Conservation (phyloP, 495 filamentous ascomycete species). For the Parachaetomium inaequale region DNA sequence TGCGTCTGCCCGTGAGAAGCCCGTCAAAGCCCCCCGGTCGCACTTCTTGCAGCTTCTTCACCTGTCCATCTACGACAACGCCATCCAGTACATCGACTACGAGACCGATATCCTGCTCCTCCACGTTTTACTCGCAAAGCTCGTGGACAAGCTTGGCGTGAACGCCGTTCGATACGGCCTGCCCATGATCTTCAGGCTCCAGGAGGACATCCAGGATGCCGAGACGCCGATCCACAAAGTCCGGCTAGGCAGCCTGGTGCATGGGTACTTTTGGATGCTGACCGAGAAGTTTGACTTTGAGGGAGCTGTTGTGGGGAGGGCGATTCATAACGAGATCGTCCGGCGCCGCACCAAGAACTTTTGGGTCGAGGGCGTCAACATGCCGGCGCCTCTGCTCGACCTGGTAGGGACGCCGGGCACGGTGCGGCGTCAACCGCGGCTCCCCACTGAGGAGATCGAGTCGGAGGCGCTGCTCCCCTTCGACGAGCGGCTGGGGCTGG, state of each 20-base stretch:
- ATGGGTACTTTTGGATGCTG: slow-evolving; percentile 80
- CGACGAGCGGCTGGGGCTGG: slow-evolving; percentile 60
- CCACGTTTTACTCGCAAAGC: slow-evolving; percentile 66
- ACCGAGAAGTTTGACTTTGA: slow-evolving; percentile 76
- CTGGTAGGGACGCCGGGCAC: slow-evolving; percentile 47
- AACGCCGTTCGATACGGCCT: slow-evolving; percentile 75
- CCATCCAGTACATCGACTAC: slow-evolving; percentile 63
- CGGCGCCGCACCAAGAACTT: slow-evolving; percentile 64
- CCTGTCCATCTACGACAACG: slow-evolving; percentile 81
- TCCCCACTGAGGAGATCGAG: slow-evolving; percentile 50
- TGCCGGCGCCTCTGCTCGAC: slow-evolving; percentile 59
- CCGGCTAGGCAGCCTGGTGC: slow-evolving; percentile 74
- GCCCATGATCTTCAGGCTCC: slow-evolving; percentile 82
- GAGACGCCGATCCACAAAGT: slow-evolving; percentile 63
- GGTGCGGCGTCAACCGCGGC: slow-evolving; percentile 42
- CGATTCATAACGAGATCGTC: slow-evolving; percentile 70
- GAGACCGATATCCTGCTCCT: slow-evolving; percentile 70
- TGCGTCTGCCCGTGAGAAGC: slow-evolving; percentile 59
- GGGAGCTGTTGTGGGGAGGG: slow-evolving; percentile 57
- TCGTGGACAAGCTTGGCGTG: slow-evolving; percentile 75
- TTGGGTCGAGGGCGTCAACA: slow-evolving; percentile 70
- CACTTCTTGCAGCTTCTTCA: slow-evolving; percentile 82
- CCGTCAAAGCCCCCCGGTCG: slow-evolving; percentile 51
- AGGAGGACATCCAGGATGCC: slow-evolving; percentile 71
- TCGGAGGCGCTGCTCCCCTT: slow-evolving; percentile 62